Evolutionary conservation across 768 basidiomycete genomes (phyloP), one percentile per base, ranked within the genome.

Genomic region (Fistulinella prunicolor): DNA sequence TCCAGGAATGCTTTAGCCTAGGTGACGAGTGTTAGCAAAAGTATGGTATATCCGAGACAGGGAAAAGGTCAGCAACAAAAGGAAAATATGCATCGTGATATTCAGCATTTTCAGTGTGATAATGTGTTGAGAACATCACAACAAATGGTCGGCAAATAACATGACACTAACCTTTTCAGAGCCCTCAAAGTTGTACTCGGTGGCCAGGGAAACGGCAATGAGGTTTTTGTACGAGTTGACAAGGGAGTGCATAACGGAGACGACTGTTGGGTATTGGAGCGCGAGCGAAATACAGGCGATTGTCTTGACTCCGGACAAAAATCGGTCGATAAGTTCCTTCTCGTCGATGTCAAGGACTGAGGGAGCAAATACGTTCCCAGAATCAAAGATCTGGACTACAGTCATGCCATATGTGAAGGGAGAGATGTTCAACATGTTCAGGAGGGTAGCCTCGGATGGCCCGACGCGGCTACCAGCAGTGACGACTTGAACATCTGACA

Each of bases 151-250:
- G 46, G 30, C 16, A 38, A 54, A 38, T 42, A 19, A 49, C 26
- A 44, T 13, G 32, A 23, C 44, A 65, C 81, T 61, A 52, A 92
- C 93, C 89, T 96, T 90, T 67, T 91, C 91, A 48, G 89, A 80
- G 51, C 85, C 94, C 64, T 94, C 91, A 70, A 97, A 97, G 45
- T 85, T 81, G 82, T 94, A 94, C 38, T 98, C 94, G 51, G 96
- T 97, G 38, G 78, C 83, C 49, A 97, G 72, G 36, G 92, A 85
- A 58, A 98, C 70, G 32, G 92, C 88, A 55, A 99, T 73, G 55
- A 98, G 72, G 79, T 98, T 99, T 85, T 99, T 99, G 89, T 97
- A 98, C 37, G 94, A 82, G 77, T 97, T 97, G 80, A 98, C 92
- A 51, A 99, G 83, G 24, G 92, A 89, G 81, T 99, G 96, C 38